phyloP scores from a whole-genome alignment of 2,329 filamentous ascomycete species.

The Neopestalotiopsis rosae region DNA sequence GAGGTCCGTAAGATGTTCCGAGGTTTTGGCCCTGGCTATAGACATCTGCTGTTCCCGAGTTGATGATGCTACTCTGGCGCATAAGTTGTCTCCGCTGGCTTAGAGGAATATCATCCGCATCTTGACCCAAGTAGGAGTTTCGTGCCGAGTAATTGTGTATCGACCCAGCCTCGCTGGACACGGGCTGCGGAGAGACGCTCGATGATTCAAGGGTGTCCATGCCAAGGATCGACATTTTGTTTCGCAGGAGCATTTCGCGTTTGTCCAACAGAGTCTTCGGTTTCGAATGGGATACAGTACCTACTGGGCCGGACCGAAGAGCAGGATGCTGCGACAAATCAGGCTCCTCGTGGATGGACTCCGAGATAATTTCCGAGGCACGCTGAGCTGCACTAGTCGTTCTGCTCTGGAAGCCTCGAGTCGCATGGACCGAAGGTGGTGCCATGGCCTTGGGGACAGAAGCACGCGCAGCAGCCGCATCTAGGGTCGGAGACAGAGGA shows the following conservation, averaged over 20 bases:
- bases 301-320: constrained; percentile 44
- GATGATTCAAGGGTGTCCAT: constrained; percentile 28
- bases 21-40: constrained; percentile 11
- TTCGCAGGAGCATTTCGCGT: constrained; percentile 59
- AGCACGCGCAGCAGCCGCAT: constrained; percentile 6
- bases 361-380: constrained; percentile 32
- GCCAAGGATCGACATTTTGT: constrained; percentile 48
- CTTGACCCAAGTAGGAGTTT: constrained; percentile 38
- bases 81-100: constrained; percentile 70
- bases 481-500: not conserved
- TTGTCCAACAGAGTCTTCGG: constrained; percentile 62
- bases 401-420: constrained; percentile 29
- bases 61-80: constrained; percentile 53
- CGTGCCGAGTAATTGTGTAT: constrained; percentile 42
- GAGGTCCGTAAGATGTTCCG: constrained; percentile 22
- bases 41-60: constrained; percentile 23
- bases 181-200: constrained; percentile 23
- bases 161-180: constrained; percentile 48
- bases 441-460: constrained; percentile 14
- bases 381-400: constrained; percentile 29
- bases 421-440: constrained; percentile 21
- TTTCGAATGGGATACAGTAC: constrained; percentile 53
- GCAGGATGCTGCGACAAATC: constrained; percentile 21
- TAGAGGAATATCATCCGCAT: constrained; percentile 73
- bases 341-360: constrained; percentile 35